phyloP scores from a whole-genome alignment of 2,329 filamentous ascomycete genomes.

The Aspergillus ochraceus region DNA sequence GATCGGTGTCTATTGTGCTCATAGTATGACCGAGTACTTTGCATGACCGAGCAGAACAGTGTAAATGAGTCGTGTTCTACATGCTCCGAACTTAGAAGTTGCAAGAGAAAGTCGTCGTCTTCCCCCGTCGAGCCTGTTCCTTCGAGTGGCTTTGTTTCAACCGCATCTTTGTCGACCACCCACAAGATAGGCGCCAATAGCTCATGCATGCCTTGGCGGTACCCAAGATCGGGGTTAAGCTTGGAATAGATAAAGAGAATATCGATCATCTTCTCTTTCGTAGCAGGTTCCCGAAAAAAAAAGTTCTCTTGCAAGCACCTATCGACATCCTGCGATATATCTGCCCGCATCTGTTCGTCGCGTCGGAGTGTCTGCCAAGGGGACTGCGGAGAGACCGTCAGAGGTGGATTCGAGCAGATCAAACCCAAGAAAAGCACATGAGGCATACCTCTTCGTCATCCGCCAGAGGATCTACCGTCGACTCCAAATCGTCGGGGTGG shows the following conservation, averaged over 20 bases:
- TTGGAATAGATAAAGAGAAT: conserved; percentile 95
- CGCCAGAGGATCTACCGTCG: conserved; percentile 77
- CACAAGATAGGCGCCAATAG: conserved; percentile 85
- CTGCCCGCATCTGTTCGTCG: conserved; percentile 79
- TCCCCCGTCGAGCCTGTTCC: conserved; percentile 30
- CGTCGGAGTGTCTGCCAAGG: conserved; percentile 85
- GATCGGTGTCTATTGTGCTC: conserved; percentile 60
- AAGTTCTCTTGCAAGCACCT: conserved; percentile 85
- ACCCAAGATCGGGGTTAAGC: conserved; percentile 80
- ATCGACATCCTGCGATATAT: conserved; percentile 93
- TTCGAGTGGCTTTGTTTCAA: conserved; percentile 52
- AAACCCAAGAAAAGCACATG: conserved; percentile 25
- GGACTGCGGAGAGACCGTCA: conserved; percentile 52
- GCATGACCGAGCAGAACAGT: conserved; percentile 84
- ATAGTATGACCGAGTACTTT: conserved; percentile 81
- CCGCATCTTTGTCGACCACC: conserved; percentile 78
- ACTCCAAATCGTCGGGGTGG: conserved; percentile 76
- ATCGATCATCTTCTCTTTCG: conserved; percentile 80
- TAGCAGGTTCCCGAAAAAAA: conserved; percentile 78
- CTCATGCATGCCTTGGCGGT: conserved; percentile 99
- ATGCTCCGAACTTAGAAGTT: conserved; percentile 69
- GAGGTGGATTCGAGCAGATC: conserved; percentile 41
- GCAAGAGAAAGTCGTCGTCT: conserved; percentile 57
- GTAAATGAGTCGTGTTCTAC: conserved; percentile 90
- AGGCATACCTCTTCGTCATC: conserved; percentile 69